Conservation (phyloP, 192 early-diverging fungal genomes). For the Coemansia aciculifera region DNA sequence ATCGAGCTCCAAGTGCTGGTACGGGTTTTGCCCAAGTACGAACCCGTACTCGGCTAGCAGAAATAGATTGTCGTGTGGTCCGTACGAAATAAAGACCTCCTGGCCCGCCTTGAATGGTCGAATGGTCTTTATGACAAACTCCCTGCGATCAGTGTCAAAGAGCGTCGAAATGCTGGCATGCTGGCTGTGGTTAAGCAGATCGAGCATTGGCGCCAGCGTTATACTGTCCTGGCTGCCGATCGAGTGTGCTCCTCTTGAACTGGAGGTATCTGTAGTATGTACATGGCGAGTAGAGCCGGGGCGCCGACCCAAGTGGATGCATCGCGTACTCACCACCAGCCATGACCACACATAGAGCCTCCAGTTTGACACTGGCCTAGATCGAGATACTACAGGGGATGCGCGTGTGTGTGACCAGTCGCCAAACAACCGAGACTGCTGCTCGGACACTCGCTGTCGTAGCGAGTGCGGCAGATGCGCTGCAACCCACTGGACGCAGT, state of each 20-base stretch:
- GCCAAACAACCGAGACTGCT: constrained; percentile 23
- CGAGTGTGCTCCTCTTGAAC: background rate
- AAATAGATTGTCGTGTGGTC: constrained; percentile 48
- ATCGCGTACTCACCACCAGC: constrained; percentile 47
- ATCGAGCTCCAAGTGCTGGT: constrained; percentile 36
- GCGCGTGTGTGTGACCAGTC: constrained; percentile 28
- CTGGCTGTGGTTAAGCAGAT: constrained; percentile 72
- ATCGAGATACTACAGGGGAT: background rate
- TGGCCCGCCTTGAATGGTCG: constrained; percentile 61
- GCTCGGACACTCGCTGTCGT: constrained; percentile 18
- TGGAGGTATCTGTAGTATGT: background rate
- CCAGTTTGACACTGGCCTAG: constrained; percentile 13
- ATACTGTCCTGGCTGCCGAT: constrained; percentile 54
- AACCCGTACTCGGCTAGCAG: constrained; percentile 55
- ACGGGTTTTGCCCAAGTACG: constrained; percentile 32
- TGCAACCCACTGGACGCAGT: constrained; percentile 19
- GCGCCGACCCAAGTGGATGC: constrained; percentile 40
- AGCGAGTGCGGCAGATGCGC: constrained; percentile 26
- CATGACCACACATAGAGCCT: constrained; percentile 49
- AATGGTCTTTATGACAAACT: constrained; percentile 68
- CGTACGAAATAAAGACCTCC: constrained; percentile 57
- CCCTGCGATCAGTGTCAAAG: constrained; percentile 26
- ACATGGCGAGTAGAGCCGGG: background rate
- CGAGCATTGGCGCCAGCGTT: constrained; percentile 72
- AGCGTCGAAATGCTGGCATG: constrained; percentile 54